phyloP scores from a whole-genome alignment of 1,284 basidiomycete species.

The Puccinia novopanici region DNA sequence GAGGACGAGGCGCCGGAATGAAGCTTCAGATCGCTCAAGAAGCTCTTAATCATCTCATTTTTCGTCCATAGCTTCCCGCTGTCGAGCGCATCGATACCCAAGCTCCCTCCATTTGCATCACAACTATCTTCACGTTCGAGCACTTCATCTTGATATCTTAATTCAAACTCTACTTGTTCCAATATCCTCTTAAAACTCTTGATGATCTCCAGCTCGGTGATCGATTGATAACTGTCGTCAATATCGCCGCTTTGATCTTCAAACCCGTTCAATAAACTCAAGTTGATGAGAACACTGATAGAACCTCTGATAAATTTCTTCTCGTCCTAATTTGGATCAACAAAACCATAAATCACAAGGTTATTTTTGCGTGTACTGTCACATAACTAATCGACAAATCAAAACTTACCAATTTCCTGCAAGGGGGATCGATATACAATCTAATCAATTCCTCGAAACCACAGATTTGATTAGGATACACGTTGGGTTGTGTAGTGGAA shows the following conservation, averaged over 20 bases:
- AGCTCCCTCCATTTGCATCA: background rate
- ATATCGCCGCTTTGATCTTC: background rate
- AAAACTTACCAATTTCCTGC: slow-evolving; percentile 22
- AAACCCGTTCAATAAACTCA: slow-evolving; percentile 16
- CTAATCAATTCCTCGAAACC: slow-evolving; percentile 34
- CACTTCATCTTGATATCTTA: background rate
- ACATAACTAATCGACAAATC: background rate
- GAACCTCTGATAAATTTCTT: slow-evolving; percentile 35
- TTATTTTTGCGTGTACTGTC: too few relatives aligned
- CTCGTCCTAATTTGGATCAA: slow-evolving; percentile 15
- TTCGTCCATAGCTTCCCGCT: slow-evolving; percentile 6
- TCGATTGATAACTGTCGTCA: slow-evolving; percentile 7
- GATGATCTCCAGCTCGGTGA: slow-evolving; percentile 26
- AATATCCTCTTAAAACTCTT: slow-evolving; percentile 22
- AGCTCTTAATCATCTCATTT: slow-evolving; percentile 24
- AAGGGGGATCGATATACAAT: slow-evolving; percentile 36
- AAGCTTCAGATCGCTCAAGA: slow-evolving; percentile 12
- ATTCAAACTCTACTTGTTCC: background rate
- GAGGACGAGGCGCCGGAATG: background rate
- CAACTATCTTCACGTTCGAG: background rate
- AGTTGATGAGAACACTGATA: slow-evolving; percentile 32
- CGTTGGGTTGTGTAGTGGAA: background rate
- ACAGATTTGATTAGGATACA: background rate
- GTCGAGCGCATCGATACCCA: background rate
- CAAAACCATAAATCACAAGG: background rate